phyloP scores from a whole-genome alignment of 2,329 filamentous ascomycete genomes.

The Cladosporium velox region DNA sequence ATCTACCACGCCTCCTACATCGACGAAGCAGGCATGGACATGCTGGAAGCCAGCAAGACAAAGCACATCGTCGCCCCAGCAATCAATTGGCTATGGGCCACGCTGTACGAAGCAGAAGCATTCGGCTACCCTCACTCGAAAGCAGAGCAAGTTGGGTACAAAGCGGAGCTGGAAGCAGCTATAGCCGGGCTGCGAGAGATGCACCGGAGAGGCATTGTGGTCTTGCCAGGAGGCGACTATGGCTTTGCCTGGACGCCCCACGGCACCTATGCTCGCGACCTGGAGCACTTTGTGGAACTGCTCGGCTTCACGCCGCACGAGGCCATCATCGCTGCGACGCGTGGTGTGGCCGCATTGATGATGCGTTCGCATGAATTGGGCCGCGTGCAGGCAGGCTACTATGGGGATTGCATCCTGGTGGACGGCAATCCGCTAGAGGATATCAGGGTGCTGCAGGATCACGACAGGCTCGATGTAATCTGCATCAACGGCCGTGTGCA shows the following conservation, averaged over 20 bases:
- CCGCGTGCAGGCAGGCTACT: slow-evolving; percentile 51
- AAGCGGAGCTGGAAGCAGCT: slow-evolving; percentile 45
- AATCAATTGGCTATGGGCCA: slow-evolving; percentile 48
- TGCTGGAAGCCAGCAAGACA: slow-evolving; percentile 44
- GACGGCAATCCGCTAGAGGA: slow-evolving; percentile 55
- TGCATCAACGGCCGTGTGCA: slow-evolving; percentile 53
- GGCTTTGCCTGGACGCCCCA: slow-evolving; percentile 10
- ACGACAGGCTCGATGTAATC: slow-evolving; percentile 48
- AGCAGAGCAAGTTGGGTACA: slow-evolving; percentile 49
- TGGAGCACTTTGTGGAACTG: slow-evolving; percentile 50
- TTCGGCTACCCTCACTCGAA: slow-evolving; percentile 48
- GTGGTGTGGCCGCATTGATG: slow-evolving; percentile 53
- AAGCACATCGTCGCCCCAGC: slow-evolving; percentile 47
- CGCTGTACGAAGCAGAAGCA: slow-evolving; percentile 41
- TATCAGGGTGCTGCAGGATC: slow-evolving; percentile 51
- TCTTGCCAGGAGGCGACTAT: slow-evolving; percentile 45
- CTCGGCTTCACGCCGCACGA: slow-evolving; percentile 50
- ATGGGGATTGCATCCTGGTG: slow-evolving; percentile 50
- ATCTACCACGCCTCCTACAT: slow-evolving; percentile 53
- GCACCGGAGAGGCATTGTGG: slow-evolving; percentile 47
- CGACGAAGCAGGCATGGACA: slow-evolving; percentile 46
- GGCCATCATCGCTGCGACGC: slow-evolving; percentile 50
- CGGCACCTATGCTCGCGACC: slow-evolving; percentile 47
- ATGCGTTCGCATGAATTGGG: slow-evolving; percentile 51
- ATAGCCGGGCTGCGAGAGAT: slow-evolving; percentile 47